Conservation (phyloP, 176 grass and related monocot species). For the Rhynchospora pubera region DNA sequence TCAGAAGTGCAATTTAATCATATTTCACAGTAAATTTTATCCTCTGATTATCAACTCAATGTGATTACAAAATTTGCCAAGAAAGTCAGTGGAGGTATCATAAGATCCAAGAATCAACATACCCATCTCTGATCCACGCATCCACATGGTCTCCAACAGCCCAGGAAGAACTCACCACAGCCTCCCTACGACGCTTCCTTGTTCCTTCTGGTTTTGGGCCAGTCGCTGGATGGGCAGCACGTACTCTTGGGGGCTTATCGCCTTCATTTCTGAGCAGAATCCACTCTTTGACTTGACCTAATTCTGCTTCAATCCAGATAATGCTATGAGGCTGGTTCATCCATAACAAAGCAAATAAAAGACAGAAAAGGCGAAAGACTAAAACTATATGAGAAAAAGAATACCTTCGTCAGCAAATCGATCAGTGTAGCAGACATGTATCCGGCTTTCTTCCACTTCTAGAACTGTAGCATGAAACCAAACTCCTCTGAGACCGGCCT, state of each 20-base stretch:
- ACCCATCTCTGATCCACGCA: constrained; percentile 71
- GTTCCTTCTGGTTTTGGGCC: constrained; percentile 64
- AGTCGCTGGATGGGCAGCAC: constrained; percentile 47
- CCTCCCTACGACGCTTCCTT: constrained; percentile 75
- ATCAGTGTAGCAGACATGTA: constrained; percentile 54
- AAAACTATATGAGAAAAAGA: not conserved
- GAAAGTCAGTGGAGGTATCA: not conserved
- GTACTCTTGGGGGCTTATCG: constrained; percentile 58
- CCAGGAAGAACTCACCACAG: constrained; percentile 53
- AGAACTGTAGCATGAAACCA: constrained; percentile 86
- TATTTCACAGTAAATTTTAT: not conserved
- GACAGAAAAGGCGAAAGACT: not conserved
- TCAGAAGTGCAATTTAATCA: not conserved
- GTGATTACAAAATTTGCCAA: not conserved
- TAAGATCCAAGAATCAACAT: constrained; percentile 7
- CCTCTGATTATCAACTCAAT: not conserved
- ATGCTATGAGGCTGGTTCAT: constrained; percentile 27
- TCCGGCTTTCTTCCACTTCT: constrained; percentile 68
- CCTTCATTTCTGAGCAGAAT: constrained; percentile 47
- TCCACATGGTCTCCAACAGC: constrained; percentile 79
- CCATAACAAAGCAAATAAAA: constrained; percentile 1
- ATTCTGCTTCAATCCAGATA: constrained; percentile 44
- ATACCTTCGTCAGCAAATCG: constrained; percentile 49
- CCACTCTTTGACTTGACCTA: constrained; percentile 47
- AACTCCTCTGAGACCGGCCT: constrained; percentile 37